Evolutionary conservation across 23 red algal species (phyloP).

Genomic region (Pyropia yezoensis): DNA sequence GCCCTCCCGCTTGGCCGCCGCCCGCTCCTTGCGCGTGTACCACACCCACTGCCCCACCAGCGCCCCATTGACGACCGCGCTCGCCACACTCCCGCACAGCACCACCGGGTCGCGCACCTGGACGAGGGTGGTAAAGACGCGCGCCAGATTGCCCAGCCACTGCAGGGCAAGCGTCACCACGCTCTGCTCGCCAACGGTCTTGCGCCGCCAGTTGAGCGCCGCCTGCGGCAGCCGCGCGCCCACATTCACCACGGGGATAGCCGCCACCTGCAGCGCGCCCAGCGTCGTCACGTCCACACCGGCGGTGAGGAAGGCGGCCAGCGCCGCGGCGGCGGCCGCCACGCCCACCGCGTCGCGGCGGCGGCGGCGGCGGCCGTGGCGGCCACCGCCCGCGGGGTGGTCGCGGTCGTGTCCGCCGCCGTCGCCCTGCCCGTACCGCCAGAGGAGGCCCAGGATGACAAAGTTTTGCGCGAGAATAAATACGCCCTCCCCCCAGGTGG

Average conservation of each 20-base stretch:
- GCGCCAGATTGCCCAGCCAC: constrained; percentile 75
- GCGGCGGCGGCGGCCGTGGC: background rate
- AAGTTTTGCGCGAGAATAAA: constrained; percentile 87
- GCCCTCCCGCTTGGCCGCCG: too few species aligned
- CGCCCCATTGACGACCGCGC: constrained; percentile 33
- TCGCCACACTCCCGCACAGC: constrained; percentile 25
- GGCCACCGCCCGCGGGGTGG: constrained; percentile 1
- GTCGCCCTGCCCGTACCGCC: constrained; percentile 29
- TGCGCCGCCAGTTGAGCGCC: constrained; percentile 40
- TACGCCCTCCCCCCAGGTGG: constrained; percentile 75
- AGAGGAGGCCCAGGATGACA: constrained; percentile 48
- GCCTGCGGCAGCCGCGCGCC: constrained; percentile 73
- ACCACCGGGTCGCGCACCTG: constrained; percentile 71
- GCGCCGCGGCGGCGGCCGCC: constrained; percentile 14
- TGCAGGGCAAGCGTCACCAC: constrained; percentile 77
- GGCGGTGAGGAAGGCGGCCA: constrained; percentile 1
- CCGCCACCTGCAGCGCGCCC: constrained; percentile 47
- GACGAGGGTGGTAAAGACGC: constrained; percentile 90
- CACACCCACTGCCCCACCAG: constrained; percentile 55
- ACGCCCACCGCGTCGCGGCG: constrained; percentile 15
- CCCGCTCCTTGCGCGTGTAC: constrained; percentile 3
- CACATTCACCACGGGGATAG: constrained; percentile 77
- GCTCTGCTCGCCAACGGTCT: constrained; percentile 73
- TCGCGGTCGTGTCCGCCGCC: constrained; percentile 7
- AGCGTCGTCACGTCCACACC: constrained; percentile 25